phyloP scores from a whole-genome alignment of 2,329 filamentous ascomycete genomes.

The Lachnellula willkommii region DNA sequence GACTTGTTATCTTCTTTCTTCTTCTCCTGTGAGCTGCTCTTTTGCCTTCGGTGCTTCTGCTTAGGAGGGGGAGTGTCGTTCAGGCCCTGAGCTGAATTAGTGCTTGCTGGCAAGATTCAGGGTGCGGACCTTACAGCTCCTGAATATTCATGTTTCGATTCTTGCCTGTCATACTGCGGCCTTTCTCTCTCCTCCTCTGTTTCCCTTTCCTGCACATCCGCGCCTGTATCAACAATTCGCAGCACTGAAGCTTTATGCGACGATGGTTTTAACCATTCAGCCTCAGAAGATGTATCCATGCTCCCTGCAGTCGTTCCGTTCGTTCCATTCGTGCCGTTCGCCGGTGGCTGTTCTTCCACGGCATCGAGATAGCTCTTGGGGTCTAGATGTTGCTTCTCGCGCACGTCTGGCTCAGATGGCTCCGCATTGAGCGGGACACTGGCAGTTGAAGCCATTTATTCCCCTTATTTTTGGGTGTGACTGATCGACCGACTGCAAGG shows the following conservation, averaged over 20 bases:
- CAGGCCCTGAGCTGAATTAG: constrained; percentile 24
- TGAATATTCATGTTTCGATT: constrained; percentile 26
- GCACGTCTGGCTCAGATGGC: constrained; percentile 30
- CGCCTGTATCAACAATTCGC: constrained; percentile 23
- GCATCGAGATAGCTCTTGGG: constrained; percentile 38
- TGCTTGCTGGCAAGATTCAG: not conserved
- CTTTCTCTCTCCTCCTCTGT: constrained; percentile 6
- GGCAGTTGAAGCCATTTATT: constrained; percentile 17
- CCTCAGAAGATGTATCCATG: not conserved
- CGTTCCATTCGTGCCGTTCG: constrained; percentile 3
- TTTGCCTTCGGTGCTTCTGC: constrained; percentile 25
- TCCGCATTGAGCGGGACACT: constrained; percentile 23
- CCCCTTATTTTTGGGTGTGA: not conserved
- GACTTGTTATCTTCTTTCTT: constrained; percentile 1
- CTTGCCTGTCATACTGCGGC: constrained; percentile 19
- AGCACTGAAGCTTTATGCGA: constrained; percentile 22
- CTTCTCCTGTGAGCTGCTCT: constrained; percentile 18
- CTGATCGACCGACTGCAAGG: not conserved
- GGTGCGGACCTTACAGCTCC: constrained; percentile 20
- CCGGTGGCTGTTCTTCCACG: constrained; percentile 20
- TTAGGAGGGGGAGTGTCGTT: constrained; percentile 27
- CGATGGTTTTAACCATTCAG: not conserved
- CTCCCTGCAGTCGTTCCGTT: constrained; percentile 1
- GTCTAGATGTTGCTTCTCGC: constrained; percentile 30
- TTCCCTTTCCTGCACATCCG: constrained; percentile 5